phyloP scores from a whole-genome alignment of 495 filamentous ascomycete genomes.

The Viridothelium virens region DNA sequence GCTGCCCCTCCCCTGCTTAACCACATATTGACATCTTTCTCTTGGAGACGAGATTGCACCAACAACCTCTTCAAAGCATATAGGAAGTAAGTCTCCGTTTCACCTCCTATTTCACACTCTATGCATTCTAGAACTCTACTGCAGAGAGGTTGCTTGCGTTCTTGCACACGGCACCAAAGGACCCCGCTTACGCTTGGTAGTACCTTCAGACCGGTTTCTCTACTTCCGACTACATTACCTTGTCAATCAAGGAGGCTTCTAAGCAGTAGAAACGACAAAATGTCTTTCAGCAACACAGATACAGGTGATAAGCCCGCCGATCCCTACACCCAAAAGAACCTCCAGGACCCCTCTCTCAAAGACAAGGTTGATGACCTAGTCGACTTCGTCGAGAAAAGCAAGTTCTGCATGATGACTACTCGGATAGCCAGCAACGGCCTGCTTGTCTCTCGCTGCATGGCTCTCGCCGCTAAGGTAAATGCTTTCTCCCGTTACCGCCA shows the following conservation, averaged over 20 bases:
- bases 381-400: constrained; percentile 58
- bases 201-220: not conserved
- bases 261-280: constrained; percentile 24
- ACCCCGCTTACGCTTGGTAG: not conserved
- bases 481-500: not conserved
- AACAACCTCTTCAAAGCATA: not conserved
- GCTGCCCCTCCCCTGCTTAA: not conserved
- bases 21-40: not conserved
- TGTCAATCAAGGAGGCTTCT: not conserved
- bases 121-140: not conserved
- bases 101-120: not conserved
- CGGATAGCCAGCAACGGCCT: constrained; percentile 49
- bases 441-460: constrained; percentile 81
- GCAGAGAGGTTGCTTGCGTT: not conserved
- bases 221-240: not conserved
- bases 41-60: not conserved
- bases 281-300: constrained; percentile 53
- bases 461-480: constrained; percentile 69
- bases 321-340: constrained; percentile 73
- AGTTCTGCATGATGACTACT: constrained; percentile 75
- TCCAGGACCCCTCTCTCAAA: constrained; percentile 52
- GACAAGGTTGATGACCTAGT: constrained; percentile 73
- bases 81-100: not conserved
- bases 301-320: constrained; percentile 55
- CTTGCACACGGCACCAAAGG: not conserved